Evolutionary conservation across 2,329 filamentous ascomycete genomes (phyloP).

Genomic region (Pseudogymnoascus sp.): DNA sequence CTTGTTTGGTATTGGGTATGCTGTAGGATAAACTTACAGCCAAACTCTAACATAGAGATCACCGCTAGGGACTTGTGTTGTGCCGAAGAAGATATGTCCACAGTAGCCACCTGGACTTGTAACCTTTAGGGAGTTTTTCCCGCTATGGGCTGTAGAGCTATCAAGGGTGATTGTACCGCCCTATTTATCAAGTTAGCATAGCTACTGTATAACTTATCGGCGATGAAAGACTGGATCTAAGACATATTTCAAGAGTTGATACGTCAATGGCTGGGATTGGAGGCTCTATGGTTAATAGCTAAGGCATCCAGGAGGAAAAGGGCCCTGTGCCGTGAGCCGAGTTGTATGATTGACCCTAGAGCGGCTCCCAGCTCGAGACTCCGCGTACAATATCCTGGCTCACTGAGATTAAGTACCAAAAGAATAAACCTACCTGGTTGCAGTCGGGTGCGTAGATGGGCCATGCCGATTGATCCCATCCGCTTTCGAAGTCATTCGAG

Average conservation of each 20-base stretch:
- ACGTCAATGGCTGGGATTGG: not conserved
- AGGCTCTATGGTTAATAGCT: not conserved
- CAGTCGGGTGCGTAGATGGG: conserved; percentile 51
- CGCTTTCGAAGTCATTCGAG: conserved; percentile 47
- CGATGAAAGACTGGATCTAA: not conserved
- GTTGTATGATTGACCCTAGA: not conserved
- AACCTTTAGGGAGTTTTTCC: conserved; percentile 46
- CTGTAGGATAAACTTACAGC: conserved; percentile 37
- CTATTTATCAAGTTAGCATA: not conserved
- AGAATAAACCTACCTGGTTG: conserved; percentile 36
- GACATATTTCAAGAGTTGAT: not conserved
- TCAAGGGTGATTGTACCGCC: conserved; percentile 48
- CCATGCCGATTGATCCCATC: conserved; percentile 50
- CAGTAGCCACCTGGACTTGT: conserved; percentile 46
- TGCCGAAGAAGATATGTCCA: conserved; percentile 54
- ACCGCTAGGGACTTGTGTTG: conserved; percentile 44
- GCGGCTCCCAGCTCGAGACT: not conserved
- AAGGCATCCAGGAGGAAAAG: not conserved
- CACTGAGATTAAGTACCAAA: not conserved
- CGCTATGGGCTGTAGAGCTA: conserved; percentile 46
- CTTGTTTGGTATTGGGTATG: not conserved
- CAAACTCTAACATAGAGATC: conserved; percentile 50
- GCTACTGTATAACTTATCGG: not conserved
- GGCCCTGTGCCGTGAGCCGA: not conserved
- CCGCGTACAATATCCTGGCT: not conserved